These are phyloP conservation scores for Fraxinus angustifolia DNA, from an alignment of 305 asterid genomes.

Conservation along the genomic window DNA sequence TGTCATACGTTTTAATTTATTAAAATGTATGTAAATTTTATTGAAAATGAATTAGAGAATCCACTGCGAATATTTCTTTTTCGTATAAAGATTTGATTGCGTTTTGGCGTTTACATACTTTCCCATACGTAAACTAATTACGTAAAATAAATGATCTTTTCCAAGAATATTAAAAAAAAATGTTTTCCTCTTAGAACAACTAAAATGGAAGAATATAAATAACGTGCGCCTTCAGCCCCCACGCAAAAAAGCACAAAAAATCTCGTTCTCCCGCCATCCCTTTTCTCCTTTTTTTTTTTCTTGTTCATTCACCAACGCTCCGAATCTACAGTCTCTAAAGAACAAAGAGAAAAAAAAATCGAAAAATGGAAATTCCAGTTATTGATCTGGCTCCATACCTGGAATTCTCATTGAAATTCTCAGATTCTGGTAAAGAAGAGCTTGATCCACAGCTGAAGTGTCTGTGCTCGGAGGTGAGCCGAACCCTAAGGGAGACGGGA, in stretches of 20 bases:
- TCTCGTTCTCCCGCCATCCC: constrained; percentile 39
- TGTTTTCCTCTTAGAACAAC: neutral
- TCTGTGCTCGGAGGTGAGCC: constrained; percentile 76
- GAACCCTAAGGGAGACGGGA: constrained; percentile 84
- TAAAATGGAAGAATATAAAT: neutral
- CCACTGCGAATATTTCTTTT: neutral
- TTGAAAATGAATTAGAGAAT: neutral
- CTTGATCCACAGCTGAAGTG: constrained; percentile 42
- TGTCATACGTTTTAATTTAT: no score
- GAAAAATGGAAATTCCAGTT: constrained; percentile 80
- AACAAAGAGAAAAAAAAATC: neutral
- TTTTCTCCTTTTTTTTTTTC: neutral
- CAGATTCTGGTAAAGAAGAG: constrained; percentile 22
- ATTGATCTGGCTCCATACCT: constrained; percentile 77
- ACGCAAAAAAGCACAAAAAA: neutral
- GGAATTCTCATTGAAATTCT: constrained; percentile 35
- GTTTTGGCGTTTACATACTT: neutral
- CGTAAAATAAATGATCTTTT: neutral
- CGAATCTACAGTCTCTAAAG: constrained; percentile 13
- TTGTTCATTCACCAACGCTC: neutral
- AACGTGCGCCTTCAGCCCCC: neutral
- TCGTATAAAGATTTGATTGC: neutral
- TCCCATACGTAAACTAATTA: neutral
- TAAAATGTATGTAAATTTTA: no score
- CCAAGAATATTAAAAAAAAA: neutral